A percentile compares a stretch with the other conserved stretches of the same genome.
These are phyloP conservation scores for Rubia yunnanensis DNA, from an alignment of 257 asterid genomes.

Conservation along the genomic window DNA sequence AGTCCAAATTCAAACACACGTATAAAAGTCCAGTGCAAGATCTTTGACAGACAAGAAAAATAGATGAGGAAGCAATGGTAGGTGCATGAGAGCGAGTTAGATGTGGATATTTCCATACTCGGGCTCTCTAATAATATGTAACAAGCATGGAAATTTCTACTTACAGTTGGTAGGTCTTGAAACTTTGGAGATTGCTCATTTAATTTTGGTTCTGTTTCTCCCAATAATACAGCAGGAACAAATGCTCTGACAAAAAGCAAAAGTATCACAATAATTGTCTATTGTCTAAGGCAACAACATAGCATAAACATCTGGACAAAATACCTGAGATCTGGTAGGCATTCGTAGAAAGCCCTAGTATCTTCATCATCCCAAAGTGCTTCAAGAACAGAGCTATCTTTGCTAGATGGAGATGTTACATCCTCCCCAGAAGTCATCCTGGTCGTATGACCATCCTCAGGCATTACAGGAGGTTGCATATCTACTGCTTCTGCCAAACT, in stretches of 20 bases:
- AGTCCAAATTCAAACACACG: neutral
- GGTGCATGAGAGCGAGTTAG: neutral
- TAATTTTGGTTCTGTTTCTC: conserved; percentile 78
- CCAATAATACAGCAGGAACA: conserved; percentile 97
- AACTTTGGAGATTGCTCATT: conserved; percentile 75
- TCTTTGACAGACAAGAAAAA: neutral
- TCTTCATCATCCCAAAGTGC: conserved; percentile 99
- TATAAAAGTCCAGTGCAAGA: neutral
- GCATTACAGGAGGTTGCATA: conserved; percentile 96
- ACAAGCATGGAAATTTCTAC: conserved; percentile 9
- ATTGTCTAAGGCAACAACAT: conserved; percentile 9
- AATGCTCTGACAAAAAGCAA: conserved; percentile 60
- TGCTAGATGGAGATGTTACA: conserved; percentile 57
- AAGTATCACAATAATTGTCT: conserved; percentile 3
- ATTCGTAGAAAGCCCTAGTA: conserved; percentile 90
- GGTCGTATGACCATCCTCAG: conserved; percentile 97
- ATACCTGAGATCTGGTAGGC: conserved; percentile 95
- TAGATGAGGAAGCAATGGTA: neutral
- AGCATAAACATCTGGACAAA: conserved; percentile 12
- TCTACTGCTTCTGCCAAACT: conserved; percentile 98
- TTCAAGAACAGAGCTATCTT: conserved; percentile 71
- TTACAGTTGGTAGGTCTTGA: conserved; percentile 70
- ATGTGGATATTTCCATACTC: neutral
- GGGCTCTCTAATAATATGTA: neutral
- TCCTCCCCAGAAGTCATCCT: conserved; percentile 92